These are phyloP conservation scores for Psilocybe tampanensis DNA, from an alignment of 768 basidiomycete genomes.

Conservation along the genomic window DNA sequence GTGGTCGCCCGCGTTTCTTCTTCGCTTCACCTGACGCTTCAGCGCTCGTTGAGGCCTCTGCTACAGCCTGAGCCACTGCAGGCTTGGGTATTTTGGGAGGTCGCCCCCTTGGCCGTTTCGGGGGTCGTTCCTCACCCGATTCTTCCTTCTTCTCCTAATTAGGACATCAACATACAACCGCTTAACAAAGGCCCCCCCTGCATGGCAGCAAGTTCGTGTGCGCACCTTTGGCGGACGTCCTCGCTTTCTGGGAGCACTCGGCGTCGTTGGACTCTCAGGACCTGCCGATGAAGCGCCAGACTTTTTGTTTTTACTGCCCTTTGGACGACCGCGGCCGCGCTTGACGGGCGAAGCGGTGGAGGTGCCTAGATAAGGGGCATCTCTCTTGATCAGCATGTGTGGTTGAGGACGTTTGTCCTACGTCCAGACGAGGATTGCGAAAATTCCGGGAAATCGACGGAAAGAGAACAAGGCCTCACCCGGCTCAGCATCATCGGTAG, in stretches of 20 bases:
- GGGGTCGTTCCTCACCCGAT: slow-evolving; percentile 47
- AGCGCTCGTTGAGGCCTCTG: slow-evolving; percentile 34
- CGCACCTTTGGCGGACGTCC: slow-evolving; percentile 70
- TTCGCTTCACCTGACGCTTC: slow-evolving; percentile 50
- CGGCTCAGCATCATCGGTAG: slow-evolving; percentile 38
- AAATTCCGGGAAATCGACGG: slow-evolving; percentile 30
- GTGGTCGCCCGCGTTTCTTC: slow-evolving; percentile 78
- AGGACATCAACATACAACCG: slow-evolving; percentile 20
- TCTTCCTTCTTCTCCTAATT: slow-evolving; percentile 47
- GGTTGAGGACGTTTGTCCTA: slow-evolving; percentile 17
- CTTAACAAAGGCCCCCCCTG: no score
- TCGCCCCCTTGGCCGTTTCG: slow-evolving; percentile 74
- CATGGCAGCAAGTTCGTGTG: no score
- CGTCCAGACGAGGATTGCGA: slow-evolving; percentile 25
- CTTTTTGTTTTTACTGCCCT: slow-evolving; percentile 81
- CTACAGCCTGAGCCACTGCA: slow-evolving; percentile 28
- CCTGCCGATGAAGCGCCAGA: slow-evolving; percentile 31
- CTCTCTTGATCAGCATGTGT: slow-evolving; percentile 22
- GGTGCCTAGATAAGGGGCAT: slow-evolving; percentile 37
- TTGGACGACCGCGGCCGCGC: slow-evolving; percentile 87
- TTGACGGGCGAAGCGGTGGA: slow-evolving; percentile 52
- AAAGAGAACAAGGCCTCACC: slow-evolving; percentile 34
- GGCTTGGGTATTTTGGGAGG: slow-evolving; percentile 70
- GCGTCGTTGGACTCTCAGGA: slow-evolving; percentile 35
- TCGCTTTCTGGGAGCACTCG: slow-evolving; percentile 52